Evolutionary conservation across 148 eudicot species (phyloP), one percentile per base, ranked within the genome.

Genomic region (Rhododendron griersonianum): DNA sequence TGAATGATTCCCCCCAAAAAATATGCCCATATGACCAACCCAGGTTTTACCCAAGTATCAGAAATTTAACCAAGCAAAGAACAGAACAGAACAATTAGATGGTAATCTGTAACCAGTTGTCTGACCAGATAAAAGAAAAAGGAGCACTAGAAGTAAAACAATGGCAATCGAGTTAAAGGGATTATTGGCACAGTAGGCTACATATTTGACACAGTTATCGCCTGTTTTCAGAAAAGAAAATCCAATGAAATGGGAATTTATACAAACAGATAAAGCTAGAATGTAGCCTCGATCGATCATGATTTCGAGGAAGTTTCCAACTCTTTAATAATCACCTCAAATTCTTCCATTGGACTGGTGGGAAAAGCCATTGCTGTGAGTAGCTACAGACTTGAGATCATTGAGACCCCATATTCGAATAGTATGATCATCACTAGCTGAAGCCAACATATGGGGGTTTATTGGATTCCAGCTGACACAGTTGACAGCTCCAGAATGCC

Each of bases 391-490:
- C 87, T 81, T 89, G 51, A 90, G 65, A 77, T 88, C 85, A 77
- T 84, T 78, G 76, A 92, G 79, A 82, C 98, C 98, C 99, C 99
- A 96, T 84, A 96, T 89, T 67, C 99, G 90, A 57, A 96, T 93
- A 13, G 96, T 92, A 86, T 88, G 94, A 85, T 96, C 98, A 85
- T 96, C 98, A 88, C 98, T 93, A 7, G 98, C 98, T 67, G 98
- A 93, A 76, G 98, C 98, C 86, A 96, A 82, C 96, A 94, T 94
- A 67, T 95, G 95, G 4, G 93, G 98, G 85, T 96, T 88, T 28
- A 82, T 88, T 3, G 98, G 98, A 84, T 93, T 95, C 98, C 98
- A 96, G 86, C 98, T 96, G 18, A 93, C 95, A 89, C 95, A 93
- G 75, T 92, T 96, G 4, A 96, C 95, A 35, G 92, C 91, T 83